Percentiles rank a stretch among this genome's conserved stretches.
phyloP scores from a whole-genome alignment of 257 asterid genomes.

The Coffea canephora region DNA sequence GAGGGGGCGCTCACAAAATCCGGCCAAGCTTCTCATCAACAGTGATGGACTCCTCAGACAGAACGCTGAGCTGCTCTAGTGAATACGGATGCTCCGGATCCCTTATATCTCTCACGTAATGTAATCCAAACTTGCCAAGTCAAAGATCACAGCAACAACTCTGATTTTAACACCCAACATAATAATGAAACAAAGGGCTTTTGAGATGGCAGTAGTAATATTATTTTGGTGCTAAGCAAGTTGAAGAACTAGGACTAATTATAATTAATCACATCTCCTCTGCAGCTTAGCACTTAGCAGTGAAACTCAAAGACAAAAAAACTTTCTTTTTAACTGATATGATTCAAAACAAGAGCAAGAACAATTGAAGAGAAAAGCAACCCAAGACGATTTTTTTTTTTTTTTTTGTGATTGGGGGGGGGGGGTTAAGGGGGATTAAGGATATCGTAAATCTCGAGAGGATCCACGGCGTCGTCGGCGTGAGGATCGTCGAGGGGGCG shows the following conservation, averaged over 20 bases:
- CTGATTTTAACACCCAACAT: no score
- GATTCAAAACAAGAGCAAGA: neutral
- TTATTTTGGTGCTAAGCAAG: no score
- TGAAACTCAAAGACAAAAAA: no score
- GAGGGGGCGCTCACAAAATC: constrained; percentile 52
- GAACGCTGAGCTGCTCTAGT: constrained; percentile 89
- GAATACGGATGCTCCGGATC: constrained; percentile 98
- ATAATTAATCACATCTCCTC: no score
- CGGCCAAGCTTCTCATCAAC: constrained; percentile 83
- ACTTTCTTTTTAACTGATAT: no score
- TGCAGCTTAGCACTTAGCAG: no score
- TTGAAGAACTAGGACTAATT: no score
- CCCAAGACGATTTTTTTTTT: neutral
- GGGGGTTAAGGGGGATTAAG: constrained; percentile 18
- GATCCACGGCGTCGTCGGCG: constrained; percentile 65
- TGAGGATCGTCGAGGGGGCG: constrained; percentile 54
- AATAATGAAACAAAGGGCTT: neutral
- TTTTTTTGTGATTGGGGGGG: no score
- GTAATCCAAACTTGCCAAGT: constrained; percentile 39
- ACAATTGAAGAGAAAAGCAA: neutral
- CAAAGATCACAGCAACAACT: constrained; percentile 41
- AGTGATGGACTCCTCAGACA: constrained; percentile 80
- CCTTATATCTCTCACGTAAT: constrained; percentile 76
- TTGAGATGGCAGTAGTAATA: no score
- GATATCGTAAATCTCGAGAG: constrained; percentile 95